A percentile compares a stretch with the other conserved stretches of the same genome.
Evolutionary conservation across 2,329 filamentous ascomycete species (phyloP).

Genomic region (Colletotrichum sidae): DNA sequence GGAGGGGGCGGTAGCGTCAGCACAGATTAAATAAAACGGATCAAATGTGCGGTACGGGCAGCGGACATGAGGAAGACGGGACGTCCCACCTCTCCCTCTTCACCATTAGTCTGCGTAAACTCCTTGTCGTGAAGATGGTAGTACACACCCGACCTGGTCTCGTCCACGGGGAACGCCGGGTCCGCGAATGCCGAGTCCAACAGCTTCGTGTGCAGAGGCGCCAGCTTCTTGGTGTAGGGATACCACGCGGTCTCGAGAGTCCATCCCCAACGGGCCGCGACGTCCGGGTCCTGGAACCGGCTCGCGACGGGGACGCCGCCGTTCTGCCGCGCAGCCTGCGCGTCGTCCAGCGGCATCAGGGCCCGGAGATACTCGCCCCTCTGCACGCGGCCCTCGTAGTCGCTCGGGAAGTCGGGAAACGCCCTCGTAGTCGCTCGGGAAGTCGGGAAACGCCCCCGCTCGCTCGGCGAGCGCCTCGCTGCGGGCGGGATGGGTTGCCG

Average conservation of each 20-base stretch:
- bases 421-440: neutral
- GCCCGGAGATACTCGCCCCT: neutral
- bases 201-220: neutral
- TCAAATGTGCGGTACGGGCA: no score
- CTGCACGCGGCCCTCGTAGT: conserved; percentile 1
- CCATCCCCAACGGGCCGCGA: neutral
- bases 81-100: no score
- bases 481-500: no score
- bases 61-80: no score
- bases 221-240: neutral
- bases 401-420: neutral
- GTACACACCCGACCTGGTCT: no score
- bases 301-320: neutral
- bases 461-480: neutral
- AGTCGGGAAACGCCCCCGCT: conserved; percentile 3
- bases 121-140: no score
- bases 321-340: neutral
- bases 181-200: neutral
- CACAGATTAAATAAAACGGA: no score
- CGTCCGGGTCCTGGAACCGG: conserved; percentile 1
- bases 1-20: no score
- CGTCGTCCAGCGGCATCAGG: conserved; percentile 3
- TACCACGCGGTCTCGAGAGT: neutral
- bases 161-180: neutral
- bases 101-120: no score